Conservation (phyloP, 2,329 filamentous ascomycete genomes). For the Passalora sequoiae region DNA sequence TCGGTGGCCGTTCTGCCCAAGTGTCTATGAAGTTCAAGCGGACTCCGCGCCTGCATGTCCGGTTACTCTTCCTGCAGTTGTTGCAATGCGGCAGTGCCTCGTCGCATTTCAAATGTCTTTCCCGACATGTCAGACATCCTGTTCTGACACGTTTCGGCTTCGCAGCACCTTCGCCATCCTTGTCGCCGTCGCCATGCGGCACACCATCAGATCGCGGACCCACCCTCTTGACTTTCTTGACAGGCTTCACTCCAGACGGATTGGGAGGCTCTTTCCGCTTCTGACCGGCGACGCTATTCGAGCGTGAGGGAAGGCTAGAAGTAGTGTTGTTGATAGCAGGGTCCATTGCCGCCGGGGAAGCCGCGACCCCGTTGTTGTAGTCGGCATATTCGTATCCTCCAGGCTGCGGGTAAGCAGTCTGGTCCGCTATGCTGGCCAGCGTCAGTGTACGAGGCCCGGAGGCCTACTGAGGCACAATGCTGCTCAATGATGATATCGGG, state of each 20-base stretch:
- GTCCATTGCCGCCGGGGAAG: constrained; percentile 17
- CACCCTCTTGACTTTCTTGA: constrained; percentile 32
- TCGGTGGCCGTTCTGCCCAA: constrained; percentile 62
- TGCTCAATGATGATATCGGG: constrained; percentile 1
- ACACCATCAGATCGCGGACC: constrained; percentile 26
- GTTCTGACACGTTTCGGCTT: constrained; percentile 86
- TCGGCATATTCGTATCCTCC: constrained; percentile 64
- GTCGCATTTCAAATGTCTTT: constrained; percentile 87
- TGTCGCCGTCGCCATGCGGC: constrained; percentile 29
- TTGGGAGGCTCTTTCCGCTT: constrained; percentile 29
- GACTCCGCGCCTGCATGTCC: constrained; percentile 79
- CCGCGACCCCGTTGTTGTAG: constrained; percentile 12
- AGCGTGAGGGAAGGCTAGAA: constrained; percentile 4
- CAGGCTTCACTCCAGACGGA: constrained; percentile 22
- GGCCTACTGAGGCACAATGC: constrained; percentile 9
- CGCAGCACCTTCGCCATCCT: constrained; percentile 28
- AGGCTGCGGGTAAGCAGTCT: constrained; percentile 75
- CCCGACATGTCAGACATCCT: constrained; percentile 83
- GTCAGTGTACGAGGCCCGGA: constrained; percentile 17
- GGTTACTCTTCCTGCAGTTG: constrained; percentile 84
- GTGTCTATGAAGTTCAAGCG: constrained; percentile 89
- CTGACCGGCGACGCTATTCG: constrained; percentile 10
- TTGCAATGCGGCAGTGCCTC: constrained; percentile 62
- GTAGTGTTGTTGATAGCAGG: too few relatives aligned
- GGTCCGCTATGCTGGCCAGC: constrained; percentile 39